Evolutionary conservation across 352 stramenopile species (phyloP), one percentile per base, ranked within the genome.

Genomic region (Globisporangium cystogenes): DNA sequence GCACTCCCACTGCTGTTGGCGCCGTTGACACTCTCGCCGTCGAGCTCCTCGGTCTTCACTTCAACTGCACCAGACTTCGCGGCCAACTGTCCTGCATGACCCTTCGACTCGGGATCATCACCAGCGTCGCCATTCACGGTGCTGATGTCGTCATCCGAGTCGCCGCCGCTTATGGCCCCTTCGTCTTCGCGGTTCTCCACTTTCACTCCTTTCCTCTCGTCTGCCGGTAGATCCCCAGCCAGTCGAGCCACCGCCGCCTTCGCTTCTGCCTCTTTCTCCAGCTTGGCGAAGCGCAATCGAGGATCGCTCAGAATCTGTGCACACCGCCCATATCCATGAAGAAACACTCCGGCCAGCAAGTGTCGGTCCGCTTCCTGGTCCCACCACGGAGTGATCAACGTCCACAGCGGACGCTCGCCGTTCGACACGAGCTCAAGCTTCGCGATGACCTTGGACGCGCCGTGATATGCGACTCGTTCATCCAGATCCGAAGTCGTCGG

Each of bases 341-440:
- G 61, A 46, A 93, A 95, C 20, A 95, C 82, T 23, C 85, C 85
- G 31, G 87, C 78, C 21, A 93, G 61, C 56, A 95, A 57, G 56
- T 80, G 87, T 27, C 83, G 72, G 43, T 95, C 85, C 0, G 82
- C 81, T 21, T 90, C 69, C 35, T 83, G 69, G 46, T 93, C 83
- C 85, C 85, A 95, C 85, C 85, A 95, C 15, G 74, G 73, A 12
- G 85, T 95, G 50, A 95, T 92, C 57, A 83, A 67, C 0, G 82
- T 81, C 85, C 85, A 95, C 46, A 58, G 57, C 18, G 85, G 85
- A n/a, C 85, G 72, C 36, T 95, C 85, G 11, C 79, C 68, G 15
- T 89, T 67, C 35, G 88, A 74, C 2, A 79, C 68, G 16, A 93
- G 43, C 33, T 86, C 62, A 31, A 95, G 82, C 35, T 68, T 63